Conservation (phyloP, 768 basidiomycete genomes). For the Naganishia friedmannii region DNA sequence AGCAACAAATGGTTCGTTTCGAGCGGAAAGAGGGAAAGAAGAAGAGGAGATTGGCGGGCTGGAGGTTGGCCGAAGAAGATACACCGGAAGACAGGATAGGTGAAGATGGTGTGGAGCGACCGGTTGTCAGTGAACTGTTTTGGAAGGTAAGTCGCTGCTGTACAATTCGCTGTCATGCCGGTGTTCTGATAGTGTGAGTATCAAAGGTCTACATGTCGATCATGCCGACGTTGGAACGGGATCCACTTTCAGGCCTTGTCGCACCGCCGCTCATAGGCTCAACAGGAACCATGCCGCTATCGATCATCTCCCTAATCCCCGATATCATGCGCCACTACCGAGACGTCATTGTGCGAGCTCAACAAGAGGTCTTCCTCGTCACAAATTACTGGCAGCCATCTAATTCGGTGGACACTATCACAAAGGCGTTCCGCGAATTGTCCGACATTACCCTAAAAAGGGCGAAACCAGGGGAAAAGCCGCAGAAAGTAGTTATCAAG, state of each 20-base stretch:
- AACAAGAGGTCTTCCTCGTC: constrained; percentile 65
- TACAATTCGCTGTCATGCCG: background rate
- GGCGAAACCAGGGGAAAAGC: constrained; percentile 45
- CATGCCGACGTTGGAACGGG: constrained; percentile 60
- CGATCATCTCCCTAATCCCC: constrained; percentile 65
- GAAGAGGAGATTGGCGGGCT: constrained; percentile 47
- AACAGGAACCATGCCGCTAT: constrained; percentile 63
- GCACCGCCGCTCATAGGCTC: constrained; percentile 66
- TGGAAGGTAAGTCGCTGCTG: constrained; percentile 53
- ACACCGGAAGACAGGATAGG: constrained; percentile 56
- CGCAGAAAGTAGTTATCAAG: constrained; percentile 61
- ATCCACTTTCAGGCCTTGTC: constrained; percentile 61
- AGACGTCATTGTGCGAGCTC: constrained; percentile 62
- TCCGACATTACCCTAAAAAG: constrained; percentile 56
- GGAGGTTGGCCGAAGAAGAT: constrained; percentile 52
- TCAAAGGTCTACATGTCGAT: constrained; percentile 61
- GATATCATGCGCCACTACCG: constrained; percentile 72
- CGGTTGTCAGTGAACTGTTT: constrained; percentile 63
- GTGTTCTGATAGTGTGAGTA: constrained; percentile 34
- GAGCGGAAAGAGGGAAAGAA: constrained; percentile 38
- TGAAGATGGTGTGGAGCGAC: constrained; percentile 58
- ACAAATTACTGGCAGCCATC: constrained; percentile 63
- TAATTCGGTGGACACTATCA: constrained; percentile 58
- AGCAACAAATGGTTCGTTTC: constrained; percentile 35
- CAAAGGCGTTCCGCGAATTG: constrained; percentile 59